Evolutionary conservation across 129 eudicot genomes (phyloP).

Genomic region (Artemisia argyi): DNA sequence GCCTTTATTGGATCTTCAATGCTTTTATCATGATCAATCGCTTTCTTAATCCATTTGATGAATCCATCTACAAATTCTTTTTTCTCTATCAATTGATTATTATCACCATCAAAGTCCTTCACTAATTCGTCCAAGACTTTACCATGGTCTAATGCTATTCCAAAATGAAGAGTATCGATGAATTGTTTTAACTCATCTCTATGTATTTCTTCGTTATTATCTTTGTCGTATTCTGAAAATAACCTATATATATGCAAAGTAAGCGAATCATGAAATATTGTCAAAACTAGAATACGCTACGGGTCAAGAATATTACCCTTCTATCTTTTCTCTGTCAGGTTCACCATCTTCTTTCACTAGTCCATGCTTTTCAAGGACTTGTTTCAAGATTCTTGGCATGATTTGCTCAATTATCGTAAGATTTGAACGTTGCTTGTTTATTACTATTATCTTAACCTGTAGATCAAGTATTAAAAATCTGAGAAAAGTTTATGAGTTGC

Average conservation of each 20-base stretch:
- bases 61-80: slow-evolving; percentile 16
- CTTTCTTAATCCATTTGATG: slow-evolving; percentile 20
- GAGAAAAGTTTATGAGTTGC: not conserved
- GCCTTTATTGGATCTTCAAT: slow-evolving; percentile 17
- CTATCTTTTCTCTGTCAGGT: not conserved
- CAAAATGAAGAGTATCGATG: slow-evolving; percentile 8
- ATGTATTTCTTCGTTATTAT: slow-evolving; percentile 10
- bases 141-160: slow-evolving; percentile 14
- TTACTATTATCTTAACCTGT: slow-evolving; percentile 17
- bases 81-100: not conserved
- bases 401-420: slow-evolving; percentile 14
- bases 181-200: not conserved
- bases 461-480: not conserved
- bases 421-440: not conserved
- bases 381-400: slow-evolving; percentile 28
- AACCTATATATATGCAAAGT: not conserved
- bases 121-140: slow-evolving; percentile 1
- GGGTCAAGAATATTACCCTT: slow-evolving; percentile 3
- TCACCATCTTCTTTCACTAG: slow-evolving; percentile 13
- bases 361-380: slow-evolving; percentile 13
- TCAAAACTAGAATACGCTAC: not conserved
- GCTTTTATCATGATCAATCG: slow-evolving; percentile 9
- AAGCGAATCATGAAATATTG: not conserved
- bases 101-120: slow-evolving; percentile 5
- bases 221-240: slow-evolving; percentile 1